phyloP scores from a whole-genome alignment of 345 rosid species.

The Eucalyptus marginata region DNA sequence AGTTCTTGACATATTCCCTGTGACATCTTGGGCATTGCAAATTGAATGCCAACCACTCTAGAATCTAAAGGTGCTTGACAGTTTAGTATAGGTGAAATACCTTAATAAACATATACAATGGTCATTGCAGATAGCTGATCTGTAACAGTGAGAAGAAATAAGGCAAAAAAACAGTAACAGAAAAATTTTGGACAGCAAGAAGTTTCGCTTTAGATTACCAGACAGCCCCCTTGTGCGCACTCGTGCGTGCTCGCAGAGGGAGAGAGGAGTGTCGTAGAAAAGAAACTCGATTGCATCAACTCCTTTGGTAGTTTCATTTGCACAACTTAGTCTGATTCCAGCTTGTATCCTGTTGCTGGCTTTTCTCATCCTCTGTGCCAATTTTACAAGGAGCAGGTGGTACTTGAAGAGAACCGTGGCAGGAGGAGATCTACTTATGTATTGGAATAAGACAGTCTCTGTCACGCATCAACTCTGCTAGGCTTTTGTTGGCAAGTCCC shows the following conservation, averaged over 20 bases:
- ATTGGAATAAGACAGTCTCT: background rate
- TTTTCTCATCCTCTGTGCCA: background rate
- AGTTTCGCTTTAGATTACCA: background rate
- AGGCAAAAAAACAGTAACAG: background rate
- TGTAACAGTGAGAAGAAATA: background rate
- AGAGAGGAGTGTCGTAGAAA: background rate
- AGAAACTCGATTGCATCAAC: no score
- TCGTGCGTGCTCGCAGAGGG: rapidly evolving
- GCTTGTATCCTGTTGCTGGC: background rate
- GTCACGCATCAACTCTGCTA: background rate
- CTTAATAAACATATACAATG: background rate
- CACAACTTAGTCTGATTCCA: background rate
- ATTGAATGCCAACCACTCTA: background rate
- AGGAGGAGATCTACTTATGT: background rate
- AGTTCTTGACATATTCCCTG: background rate
- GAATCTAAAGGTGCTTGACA: background rate
- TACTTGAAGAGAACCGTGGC: background rate
- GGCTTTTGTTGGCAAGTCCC: background rate
- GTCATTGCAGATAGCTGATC: background rate
- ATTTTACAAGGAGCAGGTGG: background rate
- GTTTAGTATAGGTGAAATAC: background rate
- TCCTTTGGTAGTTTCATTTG: background rate
- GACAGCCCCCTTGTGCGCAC: background rate
- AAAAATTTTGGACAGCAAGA: background rate
- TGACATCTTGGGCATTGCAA: background rate